Base-by-base conservation (phyloP, 2,329 filamentous ascomycete species). In the Curvularia sp. region DNA sequence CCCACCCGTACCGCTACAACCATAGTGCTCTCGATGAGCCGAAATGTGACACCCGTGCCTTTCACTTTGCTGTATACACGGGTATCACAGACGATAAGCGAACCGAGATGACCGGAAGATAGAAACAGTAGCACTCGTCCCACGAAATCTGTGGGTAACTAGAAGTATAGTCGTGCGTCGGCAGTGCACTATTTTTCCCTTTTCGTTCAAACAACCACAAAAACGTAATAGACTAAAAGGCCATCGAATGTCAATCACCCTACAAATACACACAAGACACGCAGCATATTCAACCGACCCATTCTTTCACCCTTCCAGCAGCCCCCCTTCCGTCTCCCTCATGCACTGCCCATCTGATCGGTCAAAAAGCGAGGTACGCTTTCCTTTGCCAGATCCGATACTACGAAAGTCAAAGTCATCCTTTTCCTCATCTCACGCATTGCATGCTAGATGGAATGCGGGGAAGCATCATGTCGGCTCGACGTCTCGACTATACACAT, bases 41-140 rank as follows among this genome's bases (percentile, higher is more conserved):
- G 15, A 8, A 8, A 15, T n/a, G 35, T n/a, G 13, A 38, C 15
- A 38, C 35, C 35, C 15, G 35, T 9, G 7, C n/a, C 15, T 6
- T n/a, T 38, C 38, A 18, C 48, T 35, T 33, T n/a, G 13, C 48
- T 57, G 47, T 51, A 53, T 58, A 50, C 54, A 54, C 43, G 55
- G 39, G 52, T 33, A 38, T 33, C 33, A 57, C 53, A 41, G 49
- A 46, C 7, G 43, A 51, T 46, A 57, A 50, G 52, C 49, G 2
- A 4, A 28, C 18, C 31, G 15, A 24, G 42, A 9, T 42, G n/a
- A 28, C 18, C 33, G 6, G 26, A 10, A 6, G 26, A 13, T n/a
- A 20, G 12, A 7, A 31, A 18, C 18, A 51, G 10, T 12, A 4
- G 13, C 35, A 35, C 35, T 38, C 35, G 4, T 38, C 15, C 15